These are phyloP conservation scores for Taiozyma sp. DNA, from an alignment of 1,139 yeast genomes.

Conservation along the genomic window DNA sequence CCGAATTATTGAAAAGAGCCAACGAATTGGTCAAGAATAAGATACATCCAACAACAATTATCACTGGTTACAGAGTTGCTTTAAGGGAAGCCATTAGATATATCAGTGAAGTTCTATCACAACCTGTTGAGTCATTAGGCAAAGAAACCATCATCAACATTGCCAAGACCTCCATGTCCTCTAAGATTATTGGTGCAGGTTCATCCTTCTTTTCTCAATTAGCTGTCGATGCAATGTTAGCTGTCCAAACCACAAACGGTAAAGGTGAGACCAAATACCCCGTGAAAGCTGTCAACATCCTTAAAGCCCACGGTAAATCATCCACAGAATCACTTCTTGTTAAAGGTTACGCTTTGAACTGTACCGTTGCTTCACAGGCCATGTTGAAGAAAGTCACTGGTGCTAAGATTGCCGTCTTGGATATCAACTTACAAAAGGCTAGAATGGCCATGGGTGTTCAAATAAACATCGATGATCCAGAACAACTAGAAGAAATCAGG, in stretches of 20 bases:
- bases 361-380: conserved; percentile 97
- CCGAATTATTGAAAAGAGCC: conserved; percentile 89
- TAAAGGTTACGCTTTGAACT: conserved; percentile 93
- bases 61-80: conserved; percentile 94
- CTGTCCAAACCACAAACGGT: conserved; percentile 85
- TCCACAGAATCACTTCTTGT: conserved; percentile 82
- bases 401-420: conserved; percentile 91
- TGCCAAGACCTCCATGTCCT: conserved; percentile 96
- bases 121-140: conserved; percentile 77
- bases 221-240: conserved; percentile 95
- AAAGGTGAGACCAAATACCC: conserved; percentile 94
- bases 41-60: conserved; percentile 96
- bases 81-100: conserved; percentile 88
- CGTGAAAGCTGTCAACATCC: conserved; percentile 92
- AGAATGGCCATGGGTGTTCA: conserved; percentile 99
- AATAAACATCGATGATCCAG: conserved; percentile 95
- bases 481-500: conserved; percentile 92
- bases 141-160: conserved; percentile 79
- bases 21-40: conserved; percentile 90
- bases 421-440: conserved; percentile 91
- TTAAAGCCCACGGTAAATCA: conserved; percentile 96
- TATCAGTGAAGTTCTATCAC: conserved; percentile 80
- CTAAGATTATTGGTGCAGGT: conserved; percentile 95
- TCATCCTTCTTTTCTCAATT: conserved; percentile 83
- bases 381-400: conserved; percentile 72